A percentile compares a stretch with the other conserved stretches of the same genome.
Conservation (phyloP, 768 basidiomycete species). For the Leccinellum albellum region DNA sequence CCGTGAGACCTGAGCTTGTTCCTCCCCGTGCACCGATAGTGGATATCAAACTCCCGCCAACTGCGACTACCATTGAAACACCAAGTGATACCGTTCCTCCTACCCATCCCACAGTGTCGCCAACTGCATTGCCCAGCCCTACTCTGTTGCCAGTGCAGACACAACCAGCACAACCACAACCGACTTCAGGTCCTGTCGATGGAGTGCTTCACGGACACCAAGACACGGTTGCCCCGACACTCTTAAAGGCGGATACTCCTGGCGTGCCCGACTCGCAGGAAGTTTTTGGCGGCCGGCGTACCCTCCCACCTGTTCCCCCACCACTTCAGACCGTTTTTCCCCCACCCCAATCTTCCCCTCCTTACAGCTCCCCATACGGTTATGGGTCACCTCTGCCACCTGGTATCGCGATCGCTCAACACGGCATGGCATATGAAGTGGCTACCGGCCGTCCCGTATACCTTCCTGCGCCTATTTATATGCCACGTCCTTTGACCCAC, state of each 20-base stretch:
- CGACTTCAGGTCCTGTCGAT: constrained; percentile 10
- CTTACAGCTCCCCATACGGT: constrained; percentile 65
- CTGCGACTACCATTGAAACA: constrained; percentile 16
- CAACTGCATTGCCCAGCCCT: constrained; percentile 8
- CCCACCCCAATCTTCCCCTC: constrained; percentile 46
- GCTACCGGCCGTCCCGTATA: constrained; percentile 80
- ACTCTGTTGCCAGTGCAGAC: constrained; percentile 6
- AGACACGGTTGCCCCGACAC: constrained; percentile 21
- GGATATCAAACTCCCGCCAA: constrained; percentile 27
- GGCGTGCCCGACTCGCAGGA: constrained; percentile 21
- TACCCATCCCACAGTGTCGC: constrained; percentile 7
- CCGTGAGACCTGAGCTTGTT: constrained; percentile 49
- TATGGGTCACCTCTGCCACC: constrained; percentile 58
- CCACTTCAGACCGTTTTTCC: constrained; percentile 45
- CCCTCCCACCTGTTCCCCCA: constrained; percentile 37
- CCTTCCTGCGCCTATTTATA: constrained; percentile 62
- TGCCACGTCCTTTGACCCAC: constrained; percentile 62
- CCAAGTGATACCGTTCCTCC: constrained; percentile 8
- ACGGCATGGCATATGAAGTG: constrained; percentile 78
- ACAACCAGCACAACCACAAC: constrained; percentile 14
- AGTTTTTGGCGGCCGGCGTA: constrained; percentile 19
- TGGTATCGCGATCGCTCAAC: constrained; percentile 68
- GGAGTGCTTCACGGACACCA: constrained; percentile 27
- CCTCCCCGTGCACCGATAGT: constrained; percentile 24
- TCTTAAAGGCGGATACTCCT: constrained; percentile 30